These are phyloP conservation scores for Backusella tuberculispora DNA, from an alignment of 192 early-diverging fungal genomes.

Conservation along the genomic window DNA sequence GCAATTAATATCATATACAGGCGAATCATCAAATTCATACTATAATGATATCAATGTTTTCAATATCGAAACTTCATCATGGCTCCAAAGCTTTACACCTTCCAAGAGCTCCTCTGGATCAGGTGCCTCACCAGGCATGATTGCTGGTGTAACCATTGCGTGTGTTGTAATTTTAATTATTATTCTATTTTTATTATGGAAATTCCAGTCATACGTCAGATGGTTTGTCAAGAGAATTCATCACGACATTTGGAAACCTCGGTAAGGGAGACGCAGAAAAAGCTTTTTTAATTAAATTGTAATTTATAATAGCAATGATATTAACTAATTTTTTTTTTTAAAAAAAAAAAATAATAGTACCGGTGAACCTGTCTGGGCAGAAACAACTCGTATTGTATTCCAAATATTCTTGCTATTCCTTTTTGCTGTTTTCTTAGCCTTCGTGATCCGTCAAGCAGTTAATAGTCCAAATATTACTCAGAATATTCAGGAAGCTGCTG, in stretches of 20 bases:
- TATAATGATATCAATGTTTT: conserved; percentile 44
- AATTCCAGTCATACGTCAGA: conserved; percentile 30
- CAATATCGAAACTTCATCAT: conserved; percentile 15
- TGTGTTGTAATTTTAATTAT: conserved; percentile 31
- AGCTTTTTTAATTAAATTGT: not conserved
- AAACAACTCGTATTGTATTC: conserved; percentile 39
- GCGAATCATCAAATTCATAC: conserved; percentile 24
- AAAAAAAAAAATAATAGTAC: conserved; percentile 18
- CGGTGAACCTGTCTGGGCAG: conserved; percentile 45
- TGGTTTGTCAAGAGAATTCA: conserved; percentile 39
- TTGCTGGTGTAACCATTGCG: conserved; percentile 40
- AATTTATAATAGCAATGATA: not conserved
- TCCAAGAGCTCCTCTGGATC: not conserved
- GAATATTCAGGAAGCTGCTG: conserved; percentile 24
- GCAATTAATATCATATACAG: conserved; percentile 6
- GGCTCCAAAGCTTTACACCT: conserved; percentile 25
- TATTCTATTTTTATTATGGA: conserved; percentile 29
- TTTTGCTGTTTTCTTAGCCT: conserved; percentile 34
- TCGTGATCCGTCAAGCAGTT: conserved; percentile 38
- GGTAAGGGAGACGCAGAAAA: conserved; percentile 1
- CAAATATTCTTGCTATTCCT: conserved; percentile 40
- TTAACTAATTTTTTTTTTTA: conserved; percentile 13
- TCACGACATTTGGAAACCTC: conserved; percentile 40
- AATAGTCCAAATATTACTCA: conserved; percentile 38
- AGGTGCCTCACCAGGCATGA: conserved; percentile 32